Conservation (phyloP, 257 asterid species). For the Solanum megistacrolobum region DNA sequence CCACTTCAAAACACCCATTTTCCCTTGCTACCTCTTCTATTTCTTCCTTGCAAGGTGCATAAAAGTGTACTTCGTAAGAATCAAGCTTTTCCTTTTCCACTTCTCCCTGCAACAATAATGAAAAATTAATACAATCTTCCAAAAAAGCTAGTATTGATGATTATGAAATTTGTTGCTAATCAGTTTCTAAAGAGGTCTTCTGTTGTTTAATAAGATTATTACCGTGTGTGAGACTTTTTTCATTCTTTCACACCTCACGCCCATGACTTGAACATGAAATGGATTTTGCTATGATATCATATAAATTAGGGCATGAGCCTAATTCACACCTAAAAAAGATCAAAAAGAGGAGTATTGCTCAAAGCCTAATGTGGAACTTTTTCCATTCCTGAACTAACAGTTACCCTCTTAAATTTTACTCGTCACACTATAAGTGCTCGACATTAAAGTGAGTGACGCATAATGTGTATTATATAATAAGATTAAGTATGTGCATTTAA, state of each 20-base stretch:
- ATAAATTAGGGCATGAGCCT: neutral
- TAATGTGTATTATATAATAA: neutral
- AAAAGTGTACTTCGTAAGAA: constrained; percentile 65
- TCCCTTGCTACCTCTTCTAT: constrained; percentile 42
- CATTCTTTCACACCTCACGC: neutral
- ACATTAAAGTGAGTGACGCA: neutral
- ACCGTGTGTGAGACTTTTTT: neutral
- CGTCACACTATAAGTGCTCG: neutral
- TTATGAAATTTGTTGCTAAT: neutral
- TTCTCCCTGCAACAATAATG: constrained; percentile 39
- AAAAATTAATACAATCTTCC: neutral
- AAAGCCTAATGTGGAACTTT: neutral
- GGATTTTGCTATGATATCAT: neutral
- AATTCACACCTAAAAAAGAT: neutral
- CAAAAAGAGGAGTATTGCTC: neutral
- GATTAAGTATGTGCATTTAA: neutral
- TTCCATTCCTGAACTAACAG: neutral
- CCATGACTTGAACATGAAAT: neutral
- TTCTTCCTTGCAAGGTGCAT: constrained; percentile 71
- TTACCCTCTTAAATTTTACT: neutral
- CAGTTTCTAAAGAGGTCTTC: neutral
- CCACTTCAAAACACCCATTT: constrained; percentile 53
- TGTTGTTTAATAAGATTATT: neutral
- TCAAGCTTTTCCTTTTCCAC: constrained; percentile 50
- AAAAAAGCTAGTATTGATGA: neutral